Percentiles rank a stretch among this genome's conserved stretches.
These are phyloP conservation scores for Phlebiopsis flavidoalba DNA, from an alignment of 768 basidiomycete species.

Conservation along the genomic window DNA sequence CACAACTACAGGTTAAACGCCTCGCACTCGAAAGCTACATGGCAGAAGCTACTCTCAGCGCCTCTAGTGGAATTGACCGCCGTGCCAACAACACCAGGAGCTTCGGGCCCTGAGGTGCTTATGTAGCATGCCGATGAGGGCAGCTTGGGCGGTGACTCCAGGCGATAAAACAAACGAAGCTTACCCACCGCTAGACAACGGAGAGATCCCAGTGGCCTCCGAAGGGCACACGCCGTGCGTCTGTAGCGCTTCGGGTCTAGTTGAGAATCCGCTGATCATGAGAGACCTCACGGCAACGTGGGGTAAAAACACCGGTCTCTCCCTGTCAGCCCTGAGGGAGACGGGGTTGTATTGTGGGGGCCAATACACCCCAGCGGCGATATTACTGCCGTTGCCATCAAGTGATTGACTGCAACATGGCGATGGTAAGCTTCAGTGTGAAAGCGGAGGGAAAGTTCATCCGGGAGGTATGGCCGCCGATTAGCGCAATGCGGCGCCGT, in stretches of 20 bases:
- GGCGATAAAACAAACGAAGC: background rate
- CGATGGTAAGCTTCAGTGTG: background rate
- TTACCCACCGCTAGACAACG: background rate
- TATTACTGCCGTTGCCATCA: background rate
- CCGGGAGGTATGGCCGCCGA: background rate
- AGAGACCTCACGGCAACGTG: background rate
- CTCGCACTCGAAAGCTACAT: background rate
- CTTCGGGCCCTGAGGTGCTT: background rate
- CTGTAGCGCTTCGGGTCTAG: background rate
- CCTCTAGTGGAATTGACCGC: background rate
- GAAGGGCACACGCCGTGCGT: too few relatives aligned
- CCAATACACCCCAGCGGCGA: background rate
- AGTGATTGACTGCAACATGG: background rate
- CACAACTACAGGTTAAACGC: too few relatives aligned
- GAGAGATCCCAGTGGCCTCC: background rate
- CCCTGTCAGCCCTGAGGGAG: background rate
- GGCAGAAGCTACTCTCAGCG: background rate
- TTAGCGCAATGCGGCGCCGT: background rate
- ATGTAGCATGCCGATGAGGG: background rate
- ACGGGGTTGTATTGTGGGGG: background rate
- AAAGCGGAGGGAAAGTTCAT: background rate
- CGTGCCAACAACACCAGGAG: background rate
- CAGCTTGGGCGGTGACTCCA: background rate
- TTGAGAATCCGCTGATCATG: background rate
- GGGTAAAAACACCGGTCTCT: background rate